Evolutionary conservation across 2,329 filamentous ascomycete genomes (phyloP), one percentile per base, ranked within the genome.

Genomic region (Ophiostoma populinum): DNA sequence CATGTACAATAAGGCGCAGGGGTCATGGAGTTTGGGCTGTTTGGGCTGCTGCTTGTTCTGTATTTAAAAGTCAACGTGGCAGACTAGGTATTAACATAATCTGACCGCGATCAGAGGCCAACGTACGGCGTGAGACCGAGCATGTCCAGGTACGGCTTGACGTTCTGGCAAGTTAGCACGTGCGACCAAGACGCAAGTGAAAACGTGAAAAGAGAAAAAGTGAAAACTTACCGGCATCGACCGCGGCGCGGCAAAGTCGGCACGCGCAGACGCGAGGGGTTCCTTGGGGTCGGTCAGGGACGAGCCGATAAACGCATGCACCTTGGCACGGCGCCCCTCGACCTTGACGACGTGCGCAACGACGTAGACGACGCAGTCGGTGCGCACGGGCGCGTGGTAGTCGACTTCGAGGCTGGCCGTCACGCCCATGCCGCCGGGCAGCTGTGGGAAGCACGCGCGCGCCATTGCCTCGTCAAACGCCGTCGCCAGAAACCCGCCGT

Each of bases 271-370:
- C 7, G 70, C 69, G 41, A 95, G 56, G 37, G 81, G 76, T 65
- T 93, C 85, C 47, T 95, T 75, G 46, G 72, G 70, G 2, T 83
- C 90, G 57, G 80, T 77, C n/a, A n/a, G n/a, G n/a, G n/a, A n/a
- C n/a, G n/a, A n/a, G n/a, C n/a, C n/a, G n/a, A n/a, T n/a, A n/a
- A n/a, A n/a, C 20, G 30, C 30, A n/a, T 22, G 19, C 1, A 94
- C 83, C 83, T 83, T 94, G 10, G 85, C 87, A 61, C 95, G 95
- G 42, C 90, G 67, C 1, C 90, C 87, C 51, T 95, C 85, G 2
- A 87, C 80, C 59, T 79, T 86, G 8, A 70, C 75, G 15, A 86
- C 93, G 51, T 73, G 70, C 4, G 82, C 86, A 42, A 70, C 67
- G 39, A 98, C 58, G 28, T 92, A 81, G 20, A 92, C 61, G 50